These are phyloP conservation scores for Venturiaceae sp. DNA, from an alignment of 2,329 filamentous ascomycete genomes.

Conservation along the genomic window DNA sequence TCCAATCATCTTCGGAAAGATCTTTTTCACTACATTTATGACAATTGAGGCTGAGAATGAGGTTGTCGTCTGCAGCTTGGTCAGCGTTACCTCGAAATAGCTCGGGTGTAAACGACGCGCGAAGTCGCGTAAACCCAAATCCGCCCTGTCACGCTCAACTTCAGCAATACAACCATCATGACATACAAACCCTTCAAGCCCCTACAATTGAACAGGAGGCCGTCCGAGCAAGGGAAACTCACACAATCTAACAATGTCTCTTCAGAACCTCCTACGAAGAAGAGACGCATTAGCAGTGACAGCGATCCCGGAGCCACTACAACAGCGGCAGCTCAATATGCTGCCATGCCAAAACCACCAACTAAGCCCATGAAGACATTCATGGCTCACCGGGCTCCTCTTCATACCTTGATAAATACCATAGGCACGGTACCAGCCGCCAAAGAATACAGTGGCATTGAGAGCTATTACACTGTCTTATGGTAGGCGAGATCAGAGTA, in stretches of 20 bases:
- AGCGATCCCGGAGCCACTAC: slow-evolving; percentile 2
- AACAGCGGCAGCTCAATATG: neutral
- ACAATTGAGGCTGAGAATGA: no score
- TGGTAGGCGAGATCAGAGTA: neutral
- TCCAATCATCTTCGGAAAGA: no score
- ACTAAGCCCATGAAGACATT: slow-evolving; percentile 2
- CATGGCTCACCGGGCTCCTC: neutral
- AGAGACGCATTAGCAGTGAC: slow-evolving; percentile 2
- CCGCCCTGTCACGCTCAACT: neutral
- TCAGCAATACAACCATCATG: neutral
- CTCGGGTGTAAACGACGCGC: no score
- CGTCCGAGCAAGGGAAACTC: neutral
- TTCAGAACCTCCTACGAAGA: slow-evolving; percentile 3
- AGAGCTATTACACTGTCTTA: slow-evolving; percentile 9
- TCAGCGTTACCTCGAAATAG: no score
- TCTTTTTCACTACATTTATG: no score
- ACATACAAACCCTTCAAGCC: slow-evolving; percentile 9
- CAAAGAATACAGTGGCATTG: neutral
- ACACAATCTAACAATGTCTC: neutral
- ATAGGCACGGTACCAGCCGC: neutral
- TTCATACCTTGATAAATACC: neutral
- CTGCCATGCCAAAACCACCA: slow-evolving; percentile 1
- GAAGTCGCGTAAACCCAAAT: neutral
- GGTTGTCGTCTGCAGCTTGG: no score
- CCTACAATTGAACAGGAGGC: slow-evolving; percentile 3